Evolutionary conservation across 2,329 filamentous ascomycete genomes (phyloP), one percentile per base, ranked within the genome.

Genomic region (Colletotrichum salicis): DNA sequence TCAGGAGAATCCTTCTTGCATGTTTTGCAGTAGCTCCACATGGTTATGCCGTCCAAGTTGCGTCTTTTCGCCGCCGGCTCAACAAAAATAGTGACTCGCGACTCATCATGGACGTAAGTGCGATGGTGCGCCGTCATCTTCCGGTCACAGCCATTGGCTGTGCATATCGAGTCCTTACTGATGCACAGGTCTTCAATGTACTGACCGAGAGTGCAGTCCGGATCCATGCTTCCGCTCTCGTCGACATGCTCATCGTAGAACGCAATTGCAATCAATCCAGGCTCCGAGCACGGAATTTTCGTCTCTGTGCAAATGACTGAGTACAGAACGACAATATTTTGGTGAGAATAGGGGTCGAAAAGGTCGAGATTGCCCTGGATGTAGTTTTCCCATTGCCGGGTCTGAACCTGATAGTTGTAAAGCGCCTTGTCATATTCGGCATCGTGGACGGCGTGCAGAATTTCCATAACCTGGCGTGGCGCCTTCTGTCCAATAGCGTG

Each of bases 11-110:
- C 95, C 75, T 94, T 94, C 64, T 94, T 92, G 81, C 97, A 99
- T 35, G 94, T 87, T 77, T 97, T 96, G 84, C 96, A 99, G 76
- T 93, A 94, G 75, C 94, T 98, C 97, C 97, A 99, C 94, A 99
- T 98, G 69, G 95, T 89, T 67, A 99, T 97, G 3, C 92, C 93
- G 55, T 85, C 83, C 54, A 82, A 81, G 64, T 79, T 79, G 89
- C 81, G 91, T 35, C 81, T 76, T 4, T 81, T 92, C 12, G 81
- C 76, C 6, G 82, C 74, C 35, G 80, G 78, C 78, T 97, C 94
- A 19, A 98, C 92, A 76, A 97, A 94, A 11, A 98, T 91, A 8
- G 95, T 97, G 76, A 99, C 91, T 73, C 97, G 94, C 11, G 95
- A 96, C 79, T 97, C 93, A 33, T 96, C 97, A 77, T 99, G 96